These are phyloP conservation scores for Volutella citrinella DNA, from an alignment of 2,329 filamentous ascomycete genomes.

Conservation along the genomic window DNA sequence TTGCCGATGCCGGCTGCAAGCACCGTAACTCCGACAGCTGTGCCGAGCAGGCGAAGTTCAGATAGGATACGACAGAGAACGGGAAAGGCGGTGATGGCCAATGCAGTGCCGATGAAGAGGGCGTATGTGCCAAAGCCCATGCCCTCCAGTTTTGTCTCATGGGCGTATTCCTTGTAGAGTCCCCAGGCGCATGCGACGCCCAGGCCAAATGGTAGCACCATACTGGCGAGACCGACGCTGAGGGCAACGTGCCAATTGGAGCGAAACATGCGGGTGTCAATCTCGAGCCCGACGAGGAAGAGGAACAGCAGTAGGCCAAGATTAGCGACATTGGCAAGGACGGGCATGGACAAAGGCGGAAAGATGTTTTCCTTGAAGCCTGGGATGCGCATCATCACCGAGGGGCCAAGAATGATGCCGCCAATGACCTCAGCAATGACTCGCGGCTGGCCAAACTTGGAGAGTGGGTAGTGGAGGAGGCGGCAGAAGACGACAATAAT, in stretches of 20 bases:
- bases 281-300: slow-evolving; percentile 85
- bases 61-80: slow-evolving; percentile 92
- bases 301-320: slow-evolving; percentile 81
- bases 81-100: slow-evolving; percentile 88
- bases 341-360: slow-evolving; percentile 69
- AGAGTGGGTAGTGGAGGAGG: slow-evolving; percentile 69
- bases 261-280: slow-evolving; percentile 73
- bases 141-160: slow-evolving; percentile 35
- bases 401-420: slow-evolving; percentile 82
- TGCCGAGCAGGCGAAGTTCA: slow-evolving; percentile 80
- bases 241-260: slow-evolving; percentile 79
- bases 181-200: slow-evolving; percentile 80
- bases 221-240: slow-evolving; percentile 74
- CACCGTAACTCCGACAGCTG: slow-evolving; percentile 82
- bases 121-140: slow-evolving; percentile 55
- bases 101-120: slow-evolving; percentile 84
- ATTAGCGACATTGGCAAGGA: slow-evolving; percentile 75
- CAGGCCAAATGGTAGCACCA: slow-evolving; percentile 78
- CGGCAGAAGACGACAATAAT: slow-evolving; percentile 50
- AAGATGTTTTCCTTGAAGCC: slow-evolving; percentile 77
- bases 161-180: slow-evolving; percentile 69
- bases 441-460: slow-evolving; percentile 73
- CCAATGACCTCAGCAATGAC: slow-evolving; percentile 84
- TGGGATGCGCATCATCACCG: slow-evolving; percentile 82
- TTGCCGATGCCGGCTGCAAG: slow-evolving; percentile 90